These are phyloP conservation scores for Fraxinus angustifolia DNA, from an alignment of 305 asterid genomes.

Conservation along the genomic window DNA sequence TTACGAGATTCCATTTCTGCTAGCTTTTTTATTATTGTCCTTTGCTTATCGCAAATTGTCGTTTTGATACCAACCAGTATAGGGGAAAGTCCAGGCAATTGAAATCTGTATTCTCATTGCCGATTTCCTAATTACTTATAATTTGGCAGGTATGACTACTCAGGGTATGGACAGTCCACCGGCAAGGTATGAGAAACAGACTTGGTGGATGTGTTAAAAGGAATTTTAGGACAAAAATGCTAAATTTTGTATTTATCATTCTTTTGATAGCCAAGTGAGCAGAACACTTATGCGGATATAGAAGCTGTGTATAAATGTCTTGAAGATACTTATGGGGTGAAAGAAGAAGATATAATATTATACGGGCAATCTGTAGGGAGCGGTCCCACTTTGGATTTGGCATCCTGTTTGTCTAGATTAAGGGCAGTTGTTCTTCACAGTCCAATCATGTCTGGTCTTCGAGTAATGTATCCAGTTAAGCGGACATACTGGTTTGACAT, in stretches of 20 bases:
- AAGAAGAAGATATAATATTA: conserved; percentile 82
- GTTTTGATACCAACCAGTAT: neutral
- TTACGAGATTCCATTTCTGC: conserved; percentile 10
- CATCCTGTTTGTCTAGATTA: conserved; percentile 69
- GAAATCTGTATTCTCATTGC: conserved; percentile 10
- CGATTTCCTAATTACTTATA: conserved; percentile 6
- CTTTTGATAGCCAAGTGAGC: conserved; percentile 75
- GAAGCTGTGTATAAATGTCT: conserved; percentile 96
- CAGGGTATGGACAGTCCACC: conserved; percentile 92
- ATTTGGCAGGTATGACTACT: conserved; percentile 77
- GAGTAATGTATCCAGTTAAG: conserved; percentile 98
- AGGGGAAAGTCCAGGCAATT: conserved; percentile 7
- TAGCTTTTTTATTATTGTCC: neutral
- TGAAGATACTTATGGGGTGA: conserved; percentile 72
- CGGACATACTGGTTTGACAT: conserved; percentile 96
- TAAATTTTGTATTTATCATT: conserved; percentile 26
- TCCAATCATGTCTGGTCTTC: conserved; percentile 87
- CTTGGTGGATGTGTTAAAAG: conserved; percentile 13
- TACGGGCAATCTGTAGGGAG: conserved; percentile 98
- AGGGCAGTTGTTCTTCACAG: conserved; percentile 98
- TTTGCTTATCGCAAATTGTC: neutral
- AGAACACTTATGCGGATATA: conserved; percentile 85
- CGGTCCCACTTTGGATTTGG: conserved; percentile 90
- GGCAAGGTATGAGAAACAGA: conserved; percentile 74
- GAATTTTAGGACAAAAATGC: conserved; percentile 21